Base-by-base conservation (phyloP, 108 stramenopile genomes). In the Cyclostephanos tholiformis region DNA sequence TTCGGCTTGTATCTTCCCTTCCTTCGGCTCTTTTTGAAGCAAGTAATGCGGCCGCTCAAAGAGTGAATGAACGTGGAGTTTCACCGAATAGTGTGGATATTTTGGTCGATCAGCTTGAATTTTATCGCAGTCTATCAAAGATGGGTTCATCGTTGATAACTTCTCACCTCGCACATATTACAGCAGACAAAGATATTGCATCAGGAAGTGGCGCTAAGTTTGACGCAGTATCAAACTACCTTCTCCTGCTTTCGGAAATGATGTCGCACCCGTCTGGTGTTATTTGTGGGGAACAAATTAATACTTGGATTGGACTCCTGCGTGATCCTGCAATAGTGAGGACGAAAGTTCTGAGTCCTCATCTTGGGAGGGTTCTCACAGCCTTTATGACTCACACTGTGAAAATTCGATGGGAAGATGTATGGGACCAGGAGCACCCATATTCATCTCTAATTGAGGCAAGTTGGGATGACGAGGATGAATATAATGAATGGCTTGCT, bases 381-480 rank as follows among this genome's bases (percentile, higher is more conserved):
- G 68, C 85, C 14, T 92, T 74, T 71, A 88, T 90, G 84, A 77
- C 87, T 41, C 89, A 89, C 38, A 73, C 91, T 61, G 77, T 89
- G 11, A 75, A 67, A 76, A 73, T 95, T 35, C 83, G 88, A 64
- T 95, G 94, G 94, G 89, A 91, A 25, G 91, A 95, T 66, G 82
- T 95, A 11, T 88, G 90, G 71, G 87, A 95, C 11, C 81, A 79
- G 52, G 84, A 64, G 1, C 91, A 95, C 79, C 88, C 85, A 27
- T 77, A 83, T 30, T 61, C 86, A 23, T 60, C 68, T 9, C 49
- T 95, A 6, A 63, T 95, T 29, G 88, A 91, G 57, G 88, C 87
- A 9, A 92, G 91, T 66, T 95, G 88, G 88, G 89, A 88, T 41
- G 91, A 91, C 38, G 88, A 86, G 57, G 89, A 95, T 27, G 90